These are phyloP conservation scores for Aspergillus cejpii DNA, from an alignment of 2,329 filamentous ascomycete genomes.

Conservation along the genomic window DNA sequence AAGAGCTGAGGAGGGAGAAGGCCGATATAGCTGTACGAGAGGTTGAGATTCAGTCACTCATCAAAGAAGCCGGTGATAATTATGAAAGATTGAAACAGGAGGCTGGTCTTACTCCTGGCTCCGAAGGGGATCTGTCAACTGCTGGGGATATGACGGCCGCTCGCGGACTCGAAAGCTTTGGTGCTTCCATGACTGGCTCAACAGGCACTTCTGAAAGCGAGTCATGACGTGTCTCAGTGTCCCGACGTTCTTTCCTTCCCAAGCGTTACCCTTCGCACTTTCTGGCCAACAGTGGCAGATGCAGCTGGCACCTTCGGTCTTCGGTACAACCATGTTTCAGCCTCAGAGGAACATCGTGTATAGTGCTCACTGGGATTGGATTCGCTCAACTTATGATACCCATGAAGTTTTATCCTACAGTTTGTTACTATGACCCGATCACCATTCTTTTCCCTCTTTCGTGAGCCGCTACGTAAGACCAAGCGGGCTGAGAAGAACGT, in stretches of 20 bases:
- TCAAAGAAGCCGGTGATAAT: conserved; percentile 72
- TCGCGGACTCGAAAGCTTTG: conserved; percentile 36
- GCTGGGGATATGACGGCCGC: conserved; percentile 26
- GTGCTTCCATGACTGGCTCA: conserved; percentile 25
- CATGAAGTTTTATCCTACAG: conserved; percentile 5
- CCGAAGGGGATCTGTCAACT: conserved; percentile 20
- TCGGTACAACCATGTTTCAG: neutral
- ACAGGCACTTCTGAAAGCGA: conserved; percentile 23
- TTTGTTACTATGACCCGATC: conserved; percentile 24
- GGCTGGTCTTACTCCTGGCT: conserved; percentile 28
- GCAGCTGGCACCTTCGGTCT: neutral
- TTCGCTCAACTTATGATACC: conserved; percentile 12
- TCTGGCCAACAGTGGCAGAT: conserved; percentile 2
- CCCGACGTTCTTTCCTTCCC: neutral
- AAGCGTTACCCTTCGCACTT: conserved; percentile 5
- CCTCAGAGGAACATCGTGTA: neutral
- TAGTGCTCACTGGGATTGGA: neutral
- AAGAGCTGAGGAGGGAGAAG: conserved; percentile 62
- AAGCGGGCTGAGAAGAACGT: conserved; percentile 8
- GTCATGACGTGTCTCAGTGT: conserved; percentile 13
- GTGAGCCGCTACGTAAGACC: conserved; percentile 18
- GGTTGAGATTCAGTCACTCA: conserved; percentile 68
- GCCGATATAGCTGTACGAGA: conserved; percentile 62
- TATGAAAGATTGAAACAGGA: conserved; percentile 54
- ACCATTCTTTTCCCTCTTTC: conserved; percentile 29